phyloP scores from a whole-genome alignment of 805 yeast species.

The Blastobotrys americana region DNA sequence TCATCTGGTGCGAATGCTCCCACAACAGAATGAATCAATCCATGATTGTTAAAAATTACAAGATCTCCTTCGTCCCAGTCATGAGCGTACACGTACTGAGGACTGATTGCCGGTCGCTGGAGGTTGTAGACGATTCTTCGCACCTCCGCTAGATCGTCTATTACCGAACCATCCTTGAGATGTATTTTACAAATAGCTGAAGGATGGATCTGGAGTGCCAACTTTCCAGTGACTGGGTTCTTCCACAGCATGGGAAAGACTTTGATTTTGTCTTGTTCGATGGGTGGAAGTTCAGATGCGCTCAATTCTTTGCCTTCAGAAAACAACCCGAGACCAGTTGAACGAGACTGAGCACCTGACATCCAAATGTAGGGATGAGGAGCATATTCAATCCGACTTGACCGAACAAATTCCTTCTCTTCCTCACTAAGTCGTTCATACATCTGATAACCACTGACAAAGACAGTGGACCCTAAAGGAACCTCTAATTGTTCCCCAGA shows the following conservation, averaged over 20 bases:
- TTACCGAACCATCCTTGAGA: slow-evolving; percentile 45
- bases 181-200: slow-evolving; percentile 70
- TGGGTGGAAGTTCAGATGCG: slow-evolving; percentile 64
- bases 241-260: slow-evolving; percentile 86
- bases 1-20: slow-evolving; percentile 79
- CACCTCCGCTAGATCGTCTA: slow-evolving; percentile 61
- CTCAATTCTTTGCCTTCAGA: slow-evolving; percentile 67
- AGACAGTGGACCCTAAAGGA: slow-evolving; percentile 84
- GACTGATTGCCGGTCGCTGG: slow-evolving; percentile 82
- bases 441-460: slow-evolving; percentile 77
- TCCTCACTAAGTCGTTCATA: slow-evolving; percentile 58
- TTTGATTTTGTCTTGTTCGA: slow-evolving; percentile 77
- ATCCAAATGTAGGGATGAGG: slow-evolving; percentile 90
- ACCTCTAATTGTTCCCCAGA: slow-evolving; percentile 56
- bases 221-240: slow-evolving; percentile 76
- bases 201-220: slow-evolving; percentile 81
- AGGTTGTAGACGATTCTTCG: slow-evolving; percentile 62
- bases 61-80: slow-evolving; percentile 79
- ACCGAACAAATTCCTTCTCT: slow-evolving; percentile 66
- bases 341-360: slow-evolving; percentile 70
- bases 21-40: slow-evolving; percentile 88
- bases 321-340: slow-evolving; percentile 81
- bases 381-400: slow-evolving; percentile 79
- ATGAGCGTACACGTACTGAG: slow-evolving; percentile 69
- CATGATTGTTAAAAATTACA: slow-evolving; percentile 80